phyloP scores from a whole-genome alignment of 2,329 filamentous ascomycete genomes.

The Phialocephala subalpina region DNA sequence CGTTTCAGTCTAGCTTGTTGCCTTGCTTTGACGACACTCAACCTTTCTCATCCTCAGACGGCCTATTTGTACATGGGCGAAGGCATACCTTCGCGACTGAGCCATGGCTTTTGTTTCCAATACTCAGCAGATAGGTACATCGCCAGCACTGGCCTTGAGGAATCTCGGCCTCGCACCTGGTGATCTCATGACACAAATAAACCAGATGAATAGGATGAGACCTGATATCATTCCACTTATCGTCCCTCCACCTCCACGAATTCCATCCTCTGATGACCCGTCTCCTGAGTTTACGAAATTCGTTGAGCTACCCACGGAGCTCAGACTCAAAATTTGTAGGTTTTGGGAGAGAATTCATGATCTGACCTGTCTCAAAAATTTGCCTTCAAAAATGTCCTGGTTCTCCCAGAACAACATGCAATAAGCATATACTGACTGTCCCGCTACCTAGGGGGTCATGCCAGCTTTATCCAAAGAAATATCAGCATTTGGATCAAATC shows the following conservation, averaged over 20 bases:
- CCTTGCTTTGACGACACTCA: background rate
- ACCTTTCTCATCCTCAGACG: background rate
- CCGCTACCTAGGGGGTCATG: background rate
- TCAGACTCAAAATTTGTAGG: constrained; percentile 2
- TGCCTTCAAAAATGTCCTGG: too few species aligned
- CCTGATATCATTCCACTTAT: background rate
- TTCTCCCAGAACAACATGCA: too few species aligned
- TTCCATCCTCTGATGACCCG: background rate
- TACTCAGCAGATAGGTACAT: background rate
- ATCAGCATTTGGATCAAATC: background rate
- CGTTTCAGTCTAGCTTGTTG: background rate
- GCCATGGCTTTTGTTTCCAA: background rate
- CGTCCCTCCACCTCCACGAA: background rate
- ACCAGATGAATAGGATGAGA: constrained; percentile 5
- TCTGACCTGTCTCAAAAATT: too few species aligned
- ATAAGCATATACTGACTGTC: too few species aligned
- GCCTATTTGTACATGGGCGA: background rate
- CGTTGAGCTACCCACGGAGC: background rate
- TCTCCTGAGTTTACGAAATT: background rate
- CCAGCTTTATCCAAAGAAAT: constrained; percentile 3
- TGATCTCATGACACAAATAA: constrained; percentile 10
- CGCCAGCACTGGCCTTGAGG: background rate
- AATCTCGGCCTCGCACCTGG: constrained; percentile 11
- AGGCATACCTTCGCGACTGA: background rate
- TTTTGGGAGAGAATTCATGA: too few species aligned